phyloP scores from a whole-genome alignment of 768 basidiomycete genomes.

The Amanita molliuscula region DNA sequence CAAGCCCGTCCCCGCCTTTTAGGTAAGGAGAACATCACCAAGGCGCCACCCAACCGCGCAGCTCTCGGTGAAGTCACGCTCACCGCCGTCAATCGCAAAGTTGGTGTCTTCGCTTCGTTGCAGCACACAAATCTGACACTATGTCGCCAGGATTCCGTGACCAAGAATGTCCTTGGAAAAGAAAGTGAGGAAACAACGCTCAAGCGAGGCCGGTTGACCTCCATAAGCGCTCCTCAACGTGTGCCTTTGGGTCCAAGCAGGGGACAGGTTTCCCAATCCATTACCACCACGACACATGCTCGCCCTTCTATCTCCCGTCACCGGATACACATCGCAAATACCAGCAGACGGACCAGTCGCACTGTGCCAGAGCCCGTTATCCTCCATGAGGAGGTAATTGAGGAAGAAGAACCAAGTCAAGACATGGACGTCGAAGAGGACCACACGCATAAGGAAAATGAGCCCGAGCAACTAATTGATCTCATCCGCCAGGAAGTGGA shows the following conservation, averaged over 20 bases:
- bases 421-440: slow-evolving; percentile 63
- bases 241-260: slow-evolving; percentile 57
- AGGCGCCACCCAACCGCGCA: slow-evolving; percentile 53
- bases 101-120: slow-evolving; percentile 20
- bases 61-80: slow-evolving; percentile 78
- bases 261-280: slow-evolving; percentile 23
- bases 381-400: slow-evolving; percentile 29
- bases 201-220: slow-evolving; percentile 58
- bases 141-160: slow-evolving; percentile 30
- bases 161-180: slow-evolving; percentile 42
- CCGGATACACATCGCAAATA: slow-evolving; percentile 18
- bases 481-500: slow-evolving; percentile 42
- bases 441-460: slow-evolving; percentile 15
- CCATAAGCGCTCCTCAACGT: slow-evolving; percentile 55
- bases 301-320: slow-evolving; percentile 23
- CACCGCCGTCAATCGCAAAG: slow-evolving; percentile 70
- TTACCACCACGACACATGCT: slow-evolving; percentile 29
- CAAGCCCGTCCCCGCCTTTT: slow-evolving; percentile 53
- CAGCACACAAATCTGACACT: background rate
- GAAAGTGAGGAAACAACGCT: slow-evolving; percentile 60
- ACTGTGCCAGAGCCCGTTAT: slow-evolving; percentile 29
- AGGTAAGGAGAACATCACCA: slow-evolving; percentile 38
- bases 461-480: slow-evolving; percentile 25
- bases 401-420: slow-evolving; percentile 24
- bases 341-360: slow-evolving; percentile 29